Evolutionary conservation across 139 green algal genomes (phyloP).

Genomic region (Chlorella sp.): DNA sequence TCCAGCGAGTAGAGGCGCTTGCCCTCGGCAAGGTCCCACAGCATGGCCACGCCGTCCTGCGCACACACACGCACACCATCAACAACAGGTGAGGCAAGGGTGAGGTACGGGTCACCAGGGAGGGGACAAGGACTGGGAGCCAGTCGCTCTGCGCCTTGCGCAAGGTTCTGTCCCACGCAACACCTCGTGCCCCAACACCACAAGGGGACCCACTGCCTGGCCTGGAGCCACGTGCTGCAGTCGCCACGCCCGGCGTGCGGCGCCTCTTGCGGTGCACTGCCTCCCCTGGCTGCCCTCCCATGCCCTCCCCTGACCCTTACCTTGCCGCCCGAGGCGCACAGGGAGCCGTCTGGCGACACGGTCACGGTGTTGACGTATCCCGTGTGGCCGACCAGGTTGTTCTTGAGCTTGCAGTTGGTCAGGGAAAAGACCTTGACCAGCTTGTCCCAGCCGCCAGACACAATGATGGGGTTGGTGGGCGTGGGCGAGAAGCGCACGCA

Average conservation of each 20-base stretch:
- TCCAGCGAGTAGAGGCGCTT: slow-evolving; percentile 99
- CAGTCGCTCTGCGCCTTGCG: no score
- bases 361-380: slow-evolving; percentile 97
- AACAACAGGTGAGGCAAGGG: no score
- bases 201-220: no score
- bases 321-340: slow-evolving; percentile 97
- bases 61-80: not conserved
- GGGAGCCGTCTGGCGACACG: slow-evolving; percentile 97
- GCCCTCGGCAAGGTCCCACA: slow-evolving; percentile 98
- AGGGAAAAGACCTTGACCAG: slow-evolving; percentile 96
- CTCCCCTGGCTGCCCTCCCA: no score
- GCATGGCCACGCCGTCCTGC: slow-evolving; percentile 96
- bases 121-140: no score
- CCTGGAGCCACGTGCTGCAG: no score
- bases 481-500: slow-evolving; percentile 99
- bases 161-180: no score
- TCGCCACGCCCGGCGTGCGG: no score
- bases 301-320: slow-evolving; percentile 33
- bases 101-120: no score
- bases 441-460: slow-evolving; percentile 98
- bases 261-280: no score
- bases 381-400: slow-evolving; percentile 92
- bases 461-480: slow-evolving; percentile 93
- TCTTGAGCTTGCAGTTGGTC: slow-evolving; percentile 98
- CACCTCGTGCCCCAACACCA: no score